Evolutionary conservation across 2,329 filamentous ascomycete genomes (phyloP).

Genomic region (Cladosporium austrohemisphaericum): DNA sequence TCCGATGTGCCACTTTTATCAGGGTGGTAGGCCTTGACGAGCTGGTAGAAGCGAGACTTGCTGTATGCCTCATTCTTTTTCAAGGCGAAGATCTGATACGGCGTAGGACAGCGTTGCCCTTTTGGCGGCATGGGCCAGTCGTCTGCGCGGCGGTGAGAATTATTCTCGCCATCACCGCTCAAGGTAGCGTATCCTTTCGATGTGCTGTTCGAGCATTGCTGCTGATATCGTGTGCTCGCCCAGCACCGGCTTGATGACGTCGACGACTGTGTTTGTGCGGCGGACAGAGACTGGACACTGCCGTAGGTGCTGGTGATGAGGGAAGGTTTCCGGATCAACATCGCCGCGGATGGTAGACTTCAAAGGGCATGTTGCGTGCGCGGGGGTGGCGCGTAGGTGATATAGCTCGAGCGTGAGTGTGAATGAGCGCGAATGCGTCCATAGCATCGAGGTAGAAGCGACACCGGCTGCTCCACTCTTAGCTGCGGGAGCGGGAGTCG

Average conservation of each 20-base stretch:
- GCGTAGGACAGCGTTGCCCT: constrained; percentile 59
- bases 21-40: constrained; percentile 95
- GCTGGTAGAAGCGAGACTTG: constrained; percentile 79
- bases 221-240: constrained; percentile 30
- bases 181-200: constrained; percentile 31
- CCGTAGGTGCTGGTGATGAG: constrained; percentile 31
- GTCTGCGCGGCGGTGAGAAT: constrained; percentile 24
- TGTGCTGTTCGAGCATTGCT: constrained; percentile 16
- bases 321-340: constrained; percentile 38
- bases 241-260: constrained; percentile 40
- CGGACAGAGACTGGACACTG: constrained; percentile 17
- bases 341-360: constrained; percentile 22
- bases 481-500: no score
- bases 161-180: constrained; percentile 25
- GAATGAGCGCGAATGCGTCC: constrained; percentile 11
- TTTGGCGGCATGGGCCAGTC: constrained; percentile 34
- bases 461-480: constrained; percentile 6
- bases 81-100: constrained; percentile 81
- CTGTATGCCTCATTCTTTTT: constrained; percentile 65
- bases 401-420: constrained; percentile 7
- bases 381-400: neutral
- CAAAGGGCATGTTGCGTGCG: constrained; percentile 6
- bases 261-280: constrained; percentile 28
- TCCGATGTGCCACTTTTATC: constrained; percentile 55
- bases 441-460: no score